Evolutionary conservation across 176 grass and related monocot species (phyloP).

Genomic region (Olyra latifolia): DNA sequence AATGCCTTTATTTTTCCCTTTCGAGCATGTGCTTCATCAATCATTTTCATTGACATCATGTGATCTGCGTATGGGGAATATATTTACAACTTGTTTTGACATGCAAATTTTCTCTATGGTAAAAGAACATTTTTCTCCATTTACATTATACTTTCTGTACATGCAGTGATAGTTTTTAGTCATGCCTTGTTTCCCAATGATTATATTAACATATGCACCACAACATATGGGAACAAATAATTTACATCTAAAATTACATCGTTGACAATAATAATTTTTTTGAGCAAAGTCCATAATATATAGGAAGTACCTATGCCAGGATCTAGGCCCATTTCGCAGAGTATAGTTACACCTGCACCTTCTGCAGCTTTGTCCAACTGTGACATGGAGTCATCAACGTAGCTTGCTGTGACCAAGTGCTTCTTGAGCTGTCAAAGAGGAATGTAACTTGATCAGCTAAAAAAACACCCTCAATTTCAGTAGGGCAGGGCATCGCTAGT

Average conservation of each 20-base stretch:
- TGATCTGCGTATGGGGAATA: constrained; percentile 61
- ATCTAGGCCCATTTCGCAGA: constrained; percentile 99
- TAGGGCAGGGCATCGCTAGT: neutral
- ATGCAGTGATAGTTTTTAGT: neutral
- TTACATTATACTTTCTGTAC: neutral
- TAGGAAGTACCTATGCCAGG: constrained; percentile 82
- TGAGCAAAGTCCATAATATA: too few relatives aligned
- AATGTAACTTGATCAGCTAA: neutral
- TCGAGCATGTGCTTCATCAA: constrained; percentile 72
- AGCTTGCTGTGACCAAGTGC: constrained; percentile 94
- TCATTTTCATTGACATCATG: constrained; percentile 99
- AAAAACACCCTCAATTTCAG: neutral
- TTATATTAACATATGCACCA: neutral
- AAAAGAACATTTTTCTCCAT: neutral
- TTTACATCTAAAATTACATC: neutral
- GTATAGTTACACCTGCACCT: constrained; percentile 71
- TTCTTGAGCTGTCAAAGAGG: constrained; percentile 63
- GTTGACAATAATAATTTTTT: neutral
- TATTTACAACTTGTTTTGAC: neutral
- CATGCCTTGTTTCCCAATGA: neutral
- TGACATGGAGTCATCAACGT: constrained; percentile 92
- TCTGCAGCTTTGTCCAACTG: constrained; percentile 68
- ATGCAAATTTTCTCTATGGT: neutral
- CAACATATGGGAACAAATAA: neutral
- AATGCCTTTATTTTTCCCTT: constrained; percentile 84